A percentile compares a stretch with the other conserved stretches of the same genome.
phyloP scores from a whole-genome alignment of 2,329 filamentous ascomycete species.

The Dothiorella sarmentorum region DNA sequence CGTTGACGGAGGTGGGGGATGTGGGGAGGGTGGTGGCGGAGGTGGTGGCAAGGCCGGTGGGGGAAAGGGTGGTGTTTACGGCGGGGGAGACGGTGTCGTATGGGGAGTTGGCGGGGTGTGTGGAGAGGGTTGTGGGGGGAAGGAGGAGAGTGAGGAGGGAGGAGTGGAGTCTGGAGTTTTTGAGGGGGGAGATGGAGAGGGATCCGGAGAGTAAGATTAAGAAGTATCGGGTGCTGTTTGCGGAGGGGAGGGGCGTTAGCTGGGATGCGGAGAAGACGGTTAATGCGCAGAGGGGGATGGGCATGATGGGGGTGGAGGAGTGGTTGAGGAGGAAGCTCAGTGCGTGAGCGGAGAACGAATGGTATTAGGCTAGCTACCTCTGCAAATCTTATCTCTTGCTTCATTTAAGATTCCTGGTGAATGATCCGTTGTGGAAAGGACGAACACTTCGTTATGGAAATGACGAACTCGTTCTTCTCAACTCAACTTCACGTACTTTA shows the following conservation, averaged over 20 bases:
- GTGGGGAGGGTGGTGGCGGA: conserved; percentile 61
- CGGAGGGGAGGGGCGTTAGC: conserved; percentile 54
- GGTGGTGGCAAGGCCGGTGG: conserved; percentile 43
- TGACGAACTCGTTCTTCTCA: background rate
- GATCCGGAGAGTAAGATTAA: conserved; percentile 50
- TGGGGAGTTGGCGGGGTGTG: conserved; percentile 48
- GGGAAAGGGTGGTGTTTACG: conserved; percentile 51
- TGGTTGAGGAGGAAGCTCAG: conserved; percentile 31
- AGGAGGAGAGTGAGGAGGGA: conserved; percentile 45
- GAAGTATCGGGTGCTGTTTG: conserved; percentile 63
- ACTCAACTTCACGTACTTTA: background rate
- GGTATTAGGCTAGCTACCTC: background rate
- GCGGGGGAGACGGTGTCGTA: conserved; percentile 64
- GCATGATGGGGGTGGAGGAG: conserved; percentile 42
- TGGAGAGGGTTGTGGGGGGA: conserved; percentile 45
- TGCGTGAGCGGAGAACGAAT: background rate
- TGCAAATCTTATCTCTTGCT: background rate
- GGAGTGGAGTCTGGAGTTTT: conserved; percentile 46
- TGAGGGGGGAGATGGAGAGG: conserved; percentile 46
- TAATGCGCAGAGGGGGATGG: conserved; percentile 51
- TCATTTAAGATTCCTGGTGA: too few species aligned
- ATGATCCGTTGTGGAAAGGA: too few species aligned
- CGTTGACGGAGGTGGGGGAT: conserved; percentile 60
- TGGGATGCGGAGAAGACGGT: conserved; percentile 56
- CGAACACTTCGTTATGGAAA: too few species aligned